Conservation (phyloP, 352 stramenopile genomes). For the Globisporangium apiculatum region DNA sequence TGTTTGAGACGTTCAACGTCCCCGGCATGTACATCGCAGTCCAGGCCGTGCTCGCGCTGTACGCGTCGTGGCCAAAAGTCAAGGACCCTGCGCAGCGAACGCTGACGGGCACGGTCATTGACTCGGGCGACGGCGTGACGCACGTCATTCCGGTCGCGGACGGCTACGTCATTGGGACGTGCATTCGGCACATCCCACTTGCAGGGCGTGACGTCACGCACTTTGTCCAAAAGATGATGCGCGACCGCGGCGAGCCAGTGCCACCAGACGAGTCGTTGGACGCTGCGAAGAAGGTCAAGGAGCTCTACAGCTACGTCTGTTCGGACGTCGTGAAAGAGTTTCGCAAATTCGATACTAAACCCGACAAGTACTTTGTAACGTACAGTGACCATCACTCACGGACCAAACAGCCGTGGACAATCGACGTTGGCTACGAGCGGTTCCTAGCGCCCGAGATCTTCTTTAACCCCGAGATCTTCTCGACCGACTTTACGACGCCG, state of each 20-base stretch:
- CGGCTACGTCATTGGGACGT: constrained; percentile 94
- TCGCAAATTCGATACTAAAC: constrained; percentile 92
- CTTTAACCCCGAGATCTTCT: constrained; percentile 97
- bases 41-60: constrained; percentile 92
- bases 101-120: constrained; percentile 92
- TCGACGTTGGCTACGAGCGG: constrained; percentile 91
- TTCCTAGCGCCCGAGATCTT: constrained; percentile 96
- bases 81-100: constrained; percentile 81
- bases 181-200: constrained; percentile 93
- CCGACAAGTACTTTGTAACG: constrained; percentile 88
- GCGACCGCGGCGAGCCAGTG: constrained; percentile 88
- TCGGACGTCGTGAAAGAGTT: constrained; percentile 94
- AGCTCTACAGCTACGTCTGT: constrained; percentile 94
- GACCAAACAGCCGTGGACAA: constrained; percentile 81
- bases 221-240: constrained; percentile 93
- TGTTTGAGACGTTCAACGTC: constrained; percentile 97
- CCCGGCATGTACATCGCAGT: constrained; percentile 93
- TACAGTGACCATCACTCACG: constrained; percentile 76
- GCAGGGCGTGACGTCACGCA: constrained; percentile 93
- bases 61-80: constrained; percentile 91
- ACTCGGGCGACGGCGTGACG: constrained; percentile 92
- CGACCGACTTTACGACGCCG: constrained; percentile 88
- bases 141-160: constrained; percentile 93
- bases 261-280: constrained; percentile 90
- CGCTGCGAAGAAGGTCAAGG: constrained; percentile 90